phyloP scores from a whole-genome alignment of 352 stramenopile genomes.

The Pythium coloratum region DNA sequence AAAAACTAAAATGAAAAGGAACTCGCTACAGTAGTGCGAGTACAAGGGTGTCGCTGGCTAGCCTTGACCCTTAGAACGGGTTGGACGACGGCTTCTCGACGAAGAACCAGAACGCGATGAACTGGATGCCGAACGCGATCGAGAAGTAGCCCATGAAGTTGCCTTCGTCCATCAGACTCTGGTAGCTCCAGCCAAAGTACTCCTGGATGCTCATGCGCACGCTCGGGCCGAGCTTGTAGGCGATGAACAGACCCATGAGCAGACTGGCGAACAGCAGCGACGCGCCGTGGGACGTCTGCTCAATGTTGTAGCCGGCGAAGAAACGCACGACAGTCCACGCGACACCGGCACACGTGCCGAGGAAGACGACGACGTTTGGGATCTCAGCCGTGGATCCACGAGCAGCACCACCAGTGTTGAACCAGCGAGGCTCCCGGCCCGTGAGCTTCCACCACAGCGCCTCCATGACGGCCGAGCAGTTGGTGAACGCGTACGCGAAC shows the following conservation, averaged over 20 bases:
- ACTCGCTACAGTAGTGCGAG: neutral
- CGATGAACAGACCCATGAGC: slow-evolving; percentile 83
- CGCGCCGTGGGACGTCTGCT: slow-evolving; percentile 69
- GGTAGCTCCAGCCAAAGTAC: slow-evolving; percentile 89
- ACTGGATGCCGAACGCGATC: slow-evolving; percentile 73
- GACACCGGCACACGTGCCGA: slow-evolving; percentile 63
- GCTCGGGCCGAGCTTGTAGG: slow-evolving; percentile 73
- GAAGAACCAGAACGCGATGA: slow-evolving; percentile 84
- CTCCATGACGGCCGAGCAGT: slow-evolving; percentile 74
- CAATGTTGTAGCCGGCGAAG: slow-evolving; percentile 74
- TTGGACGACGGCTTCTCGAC: slow-evolving; percentile 82
- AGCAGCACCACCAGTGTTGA: slow-evolving; percentile 72
- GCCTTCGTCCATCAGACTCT: slow-evolving; percentile 80
- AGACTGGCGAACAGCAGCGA: slow-evolving; percentile 75
- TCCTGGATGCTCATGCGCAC: slow-evolving; percentile 88
- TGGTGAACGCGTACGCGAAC: slow-evolving; percentile 85
- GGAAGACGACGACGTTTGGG: slow-evolving; percentile 78
- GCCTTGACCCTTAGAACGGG: slow-evolving; percentile 46
- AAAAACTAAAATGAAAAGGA: slow-evolving; percentile 10
- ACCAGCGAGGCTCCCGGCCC: slow-evolving; percentile 76
- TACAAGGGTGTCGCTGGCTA: neutral
- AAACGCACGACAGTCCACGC: slow-evolving; percentile 78
- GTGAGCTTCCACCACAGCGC: slow-evolving; percentile 85
- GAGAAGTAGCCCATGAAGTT: slow-evolving; percentile 79
- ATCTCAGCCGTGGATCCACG: slow-evolving; percentile 69